Base-by-base conservation (phyloP, 306 rosid species). In the Cucurbita pepo region DNA sequence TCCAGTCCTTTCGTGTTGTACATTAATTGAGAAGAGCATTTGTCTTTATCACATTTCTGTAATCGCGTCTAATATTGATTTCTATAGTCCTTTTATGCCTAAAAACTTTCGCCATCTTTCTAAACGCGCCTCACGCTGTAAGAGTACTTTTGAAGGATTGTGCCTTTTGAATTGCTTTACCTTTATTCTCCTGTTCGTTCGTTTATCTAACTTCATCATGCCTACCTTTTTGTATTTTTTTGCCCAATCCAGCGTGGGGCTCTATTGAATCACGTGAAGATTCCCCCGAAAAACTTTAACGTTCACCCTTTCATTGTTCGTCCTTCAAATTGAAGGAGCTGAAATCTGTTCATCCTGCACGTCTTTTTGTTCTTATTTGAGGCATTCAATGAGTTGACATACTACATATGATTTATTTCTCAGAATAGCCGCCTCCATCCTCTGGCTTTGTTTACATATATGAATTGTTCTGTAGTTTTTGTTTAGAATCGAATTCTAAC, bases 221-320 rank as follows among this genome's bases (percentile, higher is more conserved):
- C 11, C 44, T 48, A 48, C 45, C 73, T 50, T 69, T 69, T 50
- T 69, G 58, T 69, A 50, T 69, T 30, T 50, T 54, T 15, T 14
- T 69, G 43, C 45, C 73, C 40, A 69, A 69, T 30, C 45, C 44
- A 50, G 45, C 57, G 9, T 69, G 73, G 58, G 73, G 44, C 57
- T 69, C 38, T 30, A 69, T 30, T 69, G 73, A 69, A 48, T 48
- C 73, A 69, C 58, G 73, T 69, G 73, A 69, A 69, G 73, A 69
- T 69, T 50, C 73, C 54, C 50, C 57, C 25, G 10, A 14, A 50
- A 30, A 51, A 48, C 30, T 50, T 25, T 14, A 14, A 69, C 57
- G 22, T 47, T 50, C 44, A 30, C 40, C 56, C 6, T 41, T 64
- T 10, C n/a, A 64, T 64, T 64, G 52, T 69, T 8, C n/a, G 15